Evolutionary conservation across 2,329 filamentous ascomycete species (phyloP), one percentile per base, ranked within the genome.

Genomic region (Periconia macrospinosa): DNA sequence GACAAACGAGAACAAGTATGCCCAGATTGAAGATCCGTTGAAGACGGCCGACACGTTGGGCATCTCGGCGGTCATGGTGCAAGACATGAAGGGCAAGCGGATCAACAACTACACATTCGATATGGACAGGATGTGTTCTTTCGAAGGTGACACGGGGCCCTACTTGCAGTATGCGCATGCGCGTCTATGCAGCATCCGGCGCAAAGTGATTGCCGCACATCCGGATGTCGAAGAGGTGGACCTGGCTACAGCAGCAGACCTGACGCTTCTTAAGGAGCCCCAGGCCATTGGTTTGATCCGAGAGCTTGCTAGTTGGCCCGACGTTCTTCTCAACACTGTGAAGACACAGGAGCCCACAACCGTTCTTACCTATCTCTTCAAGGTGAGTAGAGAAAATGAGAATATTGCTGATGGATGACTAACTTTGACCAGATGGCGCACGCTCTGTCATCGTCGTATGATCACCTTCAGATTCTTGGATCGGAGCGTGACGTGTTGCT

Each of bases 61-160:
- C 59, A 97, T 97, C 71, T 92, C 89, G 60, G 89, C 90, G 69
- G 93, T 97, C 70, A 97, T 97, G 92, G 91, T 96, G 18, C 93
- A 97, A 76, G 94, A 97, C 70, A 96, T 97, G 91, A 89, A 85
- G 61, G 94, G 93, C 73, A 97, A 97, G 85, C 85, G 80, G 59
- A 79, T 86, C 69, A 86, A 86, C 74, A 83, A 84, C 65, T 86
- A 89, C 73, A 79, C 82, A 53, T 92, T 93, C 76, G 87, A 92
- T 76, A 86, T 92, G 81, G 86, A 91, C 54, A 82, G 84, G 60
- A 92, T 94, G 88, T 89, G 86, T 8, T 90, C 87, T 2, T 92
- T 92, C 61, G 90, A 94, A 75, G 90, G 90, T 41, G 90, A 93
- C 72, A 94, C 90, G 2, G 91, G 91, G 8, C 89, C 90, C 13